Percentiles rank a stretch among this genome's conserved stretches.
These are phyloP conservation scores for Nakataea oryzae DNA, from an alignment of 2,329 filamentous ascomycete genomes.

Conservation along the genomic window DNA sequence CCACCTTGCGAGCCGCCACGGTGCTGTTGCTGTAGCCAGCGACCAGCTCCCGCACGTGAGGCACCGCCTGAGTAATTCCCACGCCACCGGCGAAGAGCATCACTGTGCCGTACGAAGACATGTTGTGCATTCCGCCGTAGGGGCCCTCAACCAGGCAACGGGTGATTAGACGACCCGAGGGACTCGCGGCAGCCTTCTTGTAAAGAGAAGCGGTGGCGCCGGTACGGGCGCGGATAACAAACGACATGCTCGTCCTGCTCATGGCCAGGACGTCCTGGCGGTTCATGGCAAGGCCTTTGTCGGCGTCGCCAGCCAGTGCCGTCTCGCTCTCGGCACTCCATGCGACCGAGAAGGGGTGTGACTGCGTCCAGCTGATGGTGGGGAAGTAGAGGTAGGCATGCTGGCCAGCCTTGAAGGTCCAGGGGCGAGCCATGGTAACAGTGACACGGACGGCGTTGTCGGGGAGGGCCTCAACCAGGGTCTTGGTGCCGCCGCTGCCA, in stretches of 20 bases:
- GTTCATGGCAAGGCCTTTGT: constrained; percentile 48
- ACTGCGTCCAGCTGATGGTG: constrained; percentile 59
- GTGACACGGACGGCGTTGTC: constrained; percentile 67
- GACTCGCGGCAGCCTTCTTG: constrained; percentile 51
- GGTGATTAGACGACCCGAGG: constrained; percentile 51
- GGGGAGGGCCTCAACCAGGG: constrained; percentile 64
- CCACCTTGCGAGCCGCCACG: constrained; percentile 59
- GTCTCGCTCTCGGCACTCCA: constrained; percentile 61
- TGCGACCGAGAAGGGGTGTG: constrained; percentile 69
- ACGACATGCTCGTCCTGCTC: constrained; percentile 56
- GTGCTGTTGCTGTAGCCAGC: constrained; percentile 58
- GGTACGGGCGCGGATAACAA: constrained; percentile 63
- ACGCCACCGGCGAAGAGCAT: constrained; percentile 74
- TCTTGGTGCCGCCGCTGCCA: constrained; percentile 54
- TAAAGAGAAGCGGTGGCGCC: constrained; percentile 64
- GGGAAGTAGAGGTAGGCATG: constrained; percentile 76
- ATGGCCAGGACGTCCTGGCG: constrained; percentile 44
- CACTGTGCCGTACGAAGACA: constrained; percentile 68
- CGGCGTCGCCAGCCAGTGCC: constrained; percentile 12
- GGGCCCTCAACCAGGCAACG: constrained; percentile 65
- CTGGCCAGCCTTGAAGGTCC: constrained; percentile 64
- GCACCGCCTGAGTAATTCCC: constrained; percentile 70
- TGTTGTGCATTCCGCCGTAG: constrained; percentile 61
- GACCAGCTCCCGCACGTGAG: constrained; percentile 64
- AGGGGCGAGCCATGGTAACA: constrained; percentile 64